Evolutionary conservation across 495 filamentous ascomycete genomes (phyloP).

Genomic region (Hypoxylon subgilvum): DNA sequence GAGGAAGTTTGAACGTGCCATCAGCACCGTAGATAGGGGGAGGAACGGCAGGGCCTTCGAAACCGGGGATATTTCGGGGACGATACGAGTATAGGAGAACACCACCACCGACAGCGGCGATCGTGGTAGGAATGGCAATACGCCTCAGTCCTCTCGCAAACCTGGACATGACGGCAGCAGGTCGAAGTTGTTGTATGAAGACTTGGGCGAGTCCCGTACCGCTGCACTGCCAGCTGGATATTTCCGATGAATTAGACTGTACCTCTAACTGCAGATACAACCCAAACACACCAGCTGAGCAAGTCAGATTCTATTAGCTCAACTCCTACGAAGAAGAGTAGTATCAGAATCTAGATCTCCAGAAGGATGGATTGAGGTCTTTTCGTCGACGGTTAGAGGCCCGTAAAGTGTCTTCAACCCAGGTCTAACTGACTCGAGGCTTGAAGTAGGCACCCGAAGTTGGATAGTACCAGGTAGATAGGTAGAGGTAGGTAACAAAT

Average conservation of each 20-base stretch:
- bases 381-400: constrained; percentile 10
- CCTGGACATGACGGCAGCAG: constrained; percentile 34
- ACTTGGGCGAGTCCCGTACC: not conserved
- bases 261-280: constrained; percentile 11
- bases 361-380: constrained; percentile 1
- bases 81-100: constrained; percentile 79
- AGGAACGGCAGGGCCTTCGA: constrained; percentile 77
- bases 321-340: not conserved
- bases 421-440: constrained; percentile 7
- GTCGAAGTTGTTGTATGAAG: not conserved
- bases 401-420: constrained; percentile 15
- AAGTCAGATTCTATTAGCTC: not conserved
- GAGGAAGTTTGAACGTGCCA: constrained; percentile 78
- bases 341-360: not conserved
- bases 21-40: constrained; percentile 80
- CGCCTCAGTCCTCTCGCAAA: constrained; percentile 43
- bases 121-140: constrained; percentile 46
- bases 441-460: not conserved
- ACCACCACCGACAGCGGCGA: constrained; percentile 53
- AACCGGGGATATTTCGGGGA: constrained; percentile 84
- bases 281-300: constrained; percentile 8
- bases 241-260: constrained; percentile 2
- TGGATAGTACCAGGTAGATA: not conserved
- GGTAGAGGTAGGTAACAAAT: constrained; percentile 6
- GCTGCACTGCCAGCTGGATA: constrained; percentile 2